Base-by-base conservation (phyloP, 2,329 filamentous ascomycete genomes). In the Macrophomina phaseolina region DNA sequence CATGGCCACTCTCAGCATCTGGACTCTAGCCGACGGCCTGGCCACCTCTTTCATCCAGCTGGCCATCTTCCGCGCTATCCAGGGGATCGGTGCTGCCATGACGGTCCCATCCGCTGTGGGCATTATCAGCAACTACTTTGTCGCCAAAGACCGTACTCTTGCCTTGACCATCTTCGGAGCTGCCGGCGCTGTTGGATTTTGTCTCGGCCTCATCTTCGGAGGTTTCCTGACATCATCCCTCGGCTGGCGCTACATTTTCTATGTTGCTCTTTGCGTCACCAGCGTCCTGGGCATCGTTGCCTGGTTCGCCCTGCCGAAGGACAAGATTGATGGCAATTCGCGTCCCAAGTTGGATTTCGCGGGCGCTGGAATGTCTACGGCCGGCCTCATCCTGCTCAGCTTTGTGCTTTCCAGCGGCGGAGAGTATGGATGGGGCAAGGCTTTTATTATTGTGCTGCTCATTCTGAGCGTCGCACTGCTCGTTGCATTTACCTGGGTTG, bases 51-150 rank as follows among this genome's bases (percentile, higher is more conserved):
- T 83, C 34, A 78, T 81, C 38, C 79, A 80, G 58, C 71, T 81
- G 0, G 77, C 80, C 1, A 74, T 77, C 4, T 81, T 81, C 64
- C 79, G 82, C n/a, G 82, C 81, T 0, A 72, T 84, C 0, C 81
- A 83, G 53, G 82, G 82, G 1, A 75, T 83, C 9, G 81, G 81
- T 0, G 75, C 81, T 1, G 81, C 82, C 5, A 78, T 84, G 77
- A 82, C 81, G 2, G 75, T 84, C 0, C 82, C 82, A 1, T 81
- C 82, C 0, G 80, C 80, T 0, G 81, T 84, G 0, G 78, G 81
- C 1, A 79, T 84, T 28, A 82, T 84, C 62, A 78, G 60, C 66
- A 67, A 67, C 23, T 80, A 80, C 69, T 80, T 80, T 28, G 75
- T 76, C 9, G 74, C 76, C 11, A 71, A 76, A 45, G 79, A 80